Evolutionary conservation across 768 basidiomycete genomes (phyloP), one percentile per base, ranked within the genome.

Genomic region (Podaxis sp.): DNA sequence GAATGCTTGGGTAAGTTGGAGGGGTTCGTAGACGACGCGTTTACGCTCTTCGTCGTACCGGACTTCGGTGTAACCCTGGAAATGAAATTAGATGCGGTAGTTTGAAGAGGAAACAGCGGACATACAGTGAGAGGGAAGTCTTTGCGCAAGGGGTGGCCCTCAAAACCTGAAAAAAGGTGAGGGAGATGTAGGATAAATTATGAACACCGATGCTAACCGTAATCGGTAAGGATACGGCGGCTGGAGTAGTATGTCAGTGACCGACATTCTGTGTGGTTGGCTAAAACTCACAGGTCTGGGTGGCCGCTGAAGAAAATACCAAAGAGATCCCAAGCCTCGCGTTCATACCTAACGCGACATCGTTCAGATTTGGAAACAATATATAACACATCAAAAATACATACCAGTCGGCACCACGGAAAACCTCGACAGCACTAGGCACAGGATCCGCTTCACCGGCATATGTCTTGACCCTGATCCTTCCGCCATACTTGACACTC

Each of bases 31-130:
- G 38, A 97, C 94, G 60, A 98, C 94, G 41, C 96, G 91, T 77
- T 98, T 98, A 70, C 90, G 87, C 78, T 96, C 95, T 77, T 99
- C 97, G 69, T 98, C 96, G 71, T 99, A 99, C 46, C 97, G 91
- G 44, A 99, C 84, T 76, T 99, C 97, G 8, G 94, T 95, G 76
- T 99, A 99, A n/a, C 97, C 97, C 95, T 97, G 69, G 12, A 8
- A 38, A 66, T 3, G 36, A 26, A 33, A 20, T 66, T 52, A 33
- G 64, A 13, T 64, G 37, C 51, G 44, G 12, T 37, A 20, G 11
- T 52, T 53, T 26, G 46, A 52, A 28, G 44, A 28, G 41, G 15
- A 49, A 54, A 44, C 50, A 13, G 1, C 30, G 51, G 24, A 78
- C 88, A 68, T 72, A 95, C 96, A 8, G 95, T 97, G 68, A 99